Conservation (phyloP, 805 yeast genomes). For the Kodamaea kaohsiungensis region DNA sequence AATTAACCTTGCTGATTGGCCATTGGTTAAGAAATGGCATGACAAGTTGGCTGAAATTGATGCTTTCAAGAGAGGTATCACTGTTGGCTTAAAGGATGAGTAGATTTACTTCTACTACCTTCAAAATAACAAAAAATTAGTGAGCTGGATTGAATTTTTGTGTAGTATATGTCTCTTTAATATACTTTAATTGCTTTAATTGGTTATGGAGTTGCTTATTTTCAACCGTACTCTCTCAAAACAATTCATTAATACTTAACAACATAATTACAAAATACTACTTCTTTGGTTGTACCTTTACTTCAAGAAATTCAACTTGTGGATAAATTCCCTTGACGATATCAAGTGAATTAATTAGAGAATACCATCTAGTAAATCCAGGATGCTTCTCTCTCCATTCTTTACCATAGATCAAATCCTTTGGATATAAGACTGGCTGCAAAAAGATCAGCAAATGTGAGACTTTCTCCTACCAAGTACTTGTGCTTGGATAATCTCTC, state of each 20-base stretch:
- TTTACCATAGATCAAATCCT: conserved; percentile 64
- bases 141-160: too few species aligned
- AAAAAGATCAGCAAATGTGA: conserved; percentile 47
- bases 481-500: conserved; percentile 41
- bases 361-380: conserved; percentile 63
- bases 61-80: conserved; percentile 27
- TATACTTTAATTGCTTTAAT: too few species aligned
- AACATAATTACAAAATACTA: too few species aligned
- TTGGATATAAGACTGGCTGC: conserved; percentile 44
- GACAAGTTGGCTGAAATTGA: conserved; percentile 32
- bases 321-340: neutral
- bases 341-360: neutral
- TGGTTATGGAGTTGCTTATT: too few species aligned
- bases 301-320: neutral
- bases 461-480: conserved; percentile 48
- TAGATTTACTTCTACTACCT: neutral
- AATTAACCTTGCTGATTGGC: conserved; percentile 40
- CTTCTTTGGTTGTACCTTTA: neutral
- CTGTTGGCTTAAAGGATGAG: neutral
- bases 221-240: too few species aligned
- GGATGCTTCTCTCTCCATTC: conserved; percentile 69
- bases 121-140: too few species aligned
- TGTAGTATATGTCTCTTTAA: too few species aligned
- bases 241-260: too few species aligned
- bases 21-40: conserved; percentile 43